These are phyloP conservation scores for Myxozyma neotropica DNA, from an alignment of 805 yeast species.

Conservation along the genomic window DNA sequence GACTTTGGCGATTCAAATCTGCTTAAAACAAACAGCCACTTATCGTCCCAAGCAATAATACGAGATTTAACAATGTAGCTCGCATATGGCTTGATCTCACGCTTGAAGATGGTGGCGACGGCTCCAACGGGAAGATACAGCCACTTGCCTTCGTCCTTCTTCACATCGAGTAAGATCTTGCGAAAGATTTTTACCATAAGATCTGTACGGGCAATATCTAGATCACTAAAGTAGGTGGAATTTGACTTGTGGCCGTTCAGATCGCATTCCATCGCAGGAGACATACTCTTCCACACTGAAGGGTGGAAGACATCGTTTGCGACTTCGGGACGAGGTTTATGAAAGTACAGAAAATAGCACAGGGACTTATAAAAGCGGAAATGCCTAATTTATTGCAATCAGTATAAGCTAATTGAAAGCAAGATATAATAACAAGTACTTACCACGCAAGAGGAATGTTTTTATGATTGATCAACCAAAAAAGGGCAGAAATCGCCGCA, in stretches of 20 bases:
- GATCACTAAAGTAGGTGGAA: constrained; percentile 78
- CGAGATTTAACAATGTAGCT: constrained; percentile 57
- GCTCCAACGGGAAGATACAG: constrained; percentile 81
- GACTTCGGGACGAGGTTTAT: constrained; percentile 7
- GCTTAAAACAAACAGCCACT: constrained; percentile 77
- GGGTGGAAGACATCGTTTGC: constrained; percentile 35
- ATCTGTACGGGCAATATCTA: constrained; percentile 76
- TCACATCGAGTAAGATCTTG: constrained; percentile 53
- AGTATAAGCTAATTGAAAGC: neutral
- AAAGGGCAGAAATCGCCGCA: constrained; percentile 17
- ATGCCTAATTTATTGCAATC: constrained; percentile 18
- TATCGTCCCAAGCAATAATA: constrained; percentile 80
- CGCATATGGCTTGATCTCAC: constrained; percentile 72
- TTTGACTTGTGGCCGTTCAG: constrained; percentile 86
- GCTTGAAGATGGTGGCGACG: constrained; percentile 65
- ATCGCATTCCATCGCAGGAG: constrained; percentile 80
- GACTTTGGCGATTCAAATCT: constrained; percentile 53
- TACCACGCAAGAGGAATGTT: constrained; percentile 32
- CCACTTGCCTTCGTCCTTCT: constrained; percentile 44
- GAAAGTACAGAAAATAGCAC: constrained; percentile 13
- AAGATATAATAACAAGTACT: neutral
- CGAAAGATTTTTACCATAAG: constrained; percentile 61
- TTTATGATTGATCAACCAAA: constrained; percentile 23
- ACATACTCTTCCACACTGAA: constrained; percentile 53
- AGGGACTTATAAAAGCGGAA: constrained; percentile 27